phyloP scores from a whole-genome alignment of 2,329 filamentous ascomycete species.

The Aspergillus sp. region DNA sequence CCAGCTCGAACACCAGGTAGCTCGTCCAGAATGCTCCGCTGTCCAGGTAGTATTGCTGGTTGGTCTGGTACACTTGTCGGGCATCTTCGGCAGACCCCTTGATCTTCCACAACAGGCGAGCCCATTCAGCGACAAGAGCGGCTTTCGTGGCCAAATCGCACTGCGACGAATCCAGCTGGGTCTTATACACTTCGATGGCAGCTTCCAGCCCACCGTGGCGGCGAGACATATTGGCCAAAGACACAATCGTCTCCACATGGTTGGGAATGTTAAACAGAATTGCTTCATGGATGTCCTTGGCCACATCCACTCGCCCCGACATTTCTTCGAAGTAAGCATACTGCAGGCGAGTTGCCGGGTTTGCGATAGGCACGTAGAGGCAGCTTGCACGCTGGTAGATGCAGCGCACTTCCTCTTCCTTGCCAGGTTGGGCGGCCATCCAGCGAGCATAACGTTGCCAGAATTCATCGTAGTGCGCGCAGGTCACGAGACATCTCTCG shows the following conservation, averaged over 20 bases:
- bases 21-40: constrained; percentile 87
- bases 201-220: constrained; percentile 81
- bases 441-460: constrained; percentile 97
- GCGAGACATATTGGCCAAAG: constrained; percentile 81
- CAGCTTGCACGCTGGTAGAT: constrained; percentile 87
- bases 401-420: constrained; percentile 85
- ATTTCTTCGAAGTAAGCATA: constrained; percentile 96
- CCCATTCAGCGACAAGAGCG: constrained; percentile 84
- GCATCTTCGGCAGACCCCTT: constrained; percentile 79
- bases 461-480: constrained; percentile 94
- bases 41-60: constrained; percentile 79
- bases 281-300: constrained; percentile 79
- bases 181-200: constrained; percentile 79
- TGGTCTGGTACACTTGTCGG: constrained; percentile 77
- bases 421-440: constrained; percentile 79
- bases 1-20: constrained; percentile 85
- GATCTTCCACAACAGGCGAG: constrained; percentile 79
- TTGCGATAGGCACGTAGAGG: constrained; percentile 81
- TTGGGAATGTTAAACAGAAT: constrained; percentile 75
- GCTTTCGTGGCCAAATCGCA: constrained; percentile 80
- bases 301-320: constrained; percentile 70
- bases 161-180: constrained; percentile 71
- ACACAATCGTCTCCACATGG: constrained; percentile 83
- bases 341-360: constrained; percentile 79
- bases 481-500: constrained; percentile 88